Percentiles rank a stretch among this genome's conserved stretches.
These are phyloP conservation scores for Isabelozyma rhagii DNA, from an alignment of 805 yeast species.

Conservation along the genomic window DNA sequence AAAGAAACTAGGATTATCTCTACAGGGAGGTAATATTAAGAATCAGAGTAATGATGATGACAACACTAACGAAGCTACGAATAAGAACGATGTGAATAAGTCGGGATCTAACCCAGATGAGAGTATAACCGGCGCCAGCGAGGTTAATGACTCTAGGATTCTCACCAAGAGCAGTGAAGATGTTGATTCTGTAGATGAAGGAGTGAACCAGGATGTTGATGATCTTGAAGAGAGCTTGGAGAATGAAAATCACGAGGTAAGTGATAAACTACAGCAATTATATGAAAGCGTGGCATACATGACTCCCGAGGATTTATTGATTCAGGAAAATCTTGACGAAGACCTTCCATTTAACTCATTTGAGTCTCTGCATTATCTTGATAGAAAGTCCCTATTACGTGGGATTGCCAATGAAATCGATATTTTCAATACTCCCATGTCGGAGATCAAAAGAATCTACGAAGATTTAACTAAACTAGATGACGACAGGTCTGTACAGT, in stretches of 20 bases:
- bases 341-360: slow-evolving; percentile 32
- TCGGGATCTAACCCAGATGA: not conserved
- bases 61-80: not conserved
- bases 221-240: not conserved
- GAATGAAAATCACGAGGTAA: not conserved
- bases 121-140: not conserved
- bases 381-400: slow-evolving; percentile 26
- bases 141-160: not conserved
- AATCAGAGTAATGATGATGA: not conserved
- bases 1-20: slow-evolving; percentile 26
- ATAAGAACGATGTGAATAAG: not conserved
- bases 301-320: slow-evolving; percentile 33
- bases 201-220: not conserved
- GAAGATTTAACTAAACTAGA: slow-evolving; percentile 29
- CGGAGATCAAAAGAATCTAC: slow-evolving; percentile 29
- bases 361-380: slow-evolving; percentile 32
- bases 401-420: slow-evolving; percentile 36
- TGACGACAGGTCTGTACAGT: slow-evolving; percentile 33
- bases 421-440: slow-evolving; percentile 24
- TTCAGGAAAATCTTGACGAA: slow-evolving; percentile 33
- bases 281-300: slow-evolving; percentile 31
- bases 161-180: not conserved
- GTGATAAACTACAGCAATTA: slow-evolving; percentile 7
- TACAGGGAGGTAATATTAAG: slow-evolving; percentile 30
- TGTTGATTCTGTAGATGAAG: not conserved